A percentile compares a stretch with the other conserved stretches of the same genome.
Evolutionary conservation across 139 green algal genomes (phyloP).

Genomic region (Chlamydomonas urium): DNA sequence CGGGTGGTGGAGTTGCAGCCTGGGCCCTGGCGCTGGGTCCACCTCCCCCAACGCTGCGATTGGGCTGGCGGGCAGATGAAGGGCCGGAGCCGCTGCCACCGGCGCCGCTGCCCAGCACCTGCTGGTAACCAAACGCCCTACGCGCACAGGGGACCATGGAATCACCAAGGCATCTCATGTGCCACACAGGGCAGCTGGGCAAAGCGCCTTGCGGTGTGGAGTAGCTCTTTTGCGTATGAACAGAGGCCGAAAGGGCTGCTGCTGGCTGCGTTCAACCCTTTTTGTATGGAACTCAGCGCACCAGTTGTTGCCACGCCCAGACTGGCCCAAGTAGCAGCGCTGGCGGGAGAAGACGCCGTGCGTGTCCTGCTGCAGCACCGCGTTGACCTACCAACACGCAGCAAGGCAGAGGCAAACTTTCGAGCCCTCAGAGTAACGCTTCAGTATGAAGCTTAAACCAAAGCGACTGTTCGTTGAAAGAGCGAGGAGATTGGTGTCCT

Average conservation of each 20-base stretch:
- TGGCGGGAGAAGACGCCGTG: conserved; percentile 21
- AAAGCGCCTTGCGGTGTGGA: no score
- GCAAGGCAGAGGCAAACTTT: no score
- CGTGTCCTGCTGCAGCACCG: conserved; percentile 13
- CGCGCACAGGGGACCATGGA: no score
- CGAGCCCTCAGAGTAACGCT: no score
- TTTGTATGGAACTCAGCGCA: no score
- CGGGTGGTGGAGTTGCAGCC: background rate
- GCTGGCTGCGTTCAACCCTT: no score
- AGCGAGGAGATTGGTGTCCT: no score
- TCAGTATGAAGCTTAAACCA: background rate
- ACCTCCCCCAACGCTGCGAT: background rate
- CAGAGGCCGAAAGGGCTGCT: no score
- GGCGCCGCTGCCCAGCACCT: conserved; percentile 6
- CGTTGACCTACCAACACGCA: conserved; percentile 29
- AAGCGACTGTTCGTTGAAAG: background rate
- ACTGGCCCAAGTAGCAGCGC: conserved; percentile 35
- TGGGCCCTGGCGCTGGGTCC: background rate
- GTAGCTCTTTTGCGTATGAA: no score
- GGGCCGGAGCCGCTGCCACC: background rate
- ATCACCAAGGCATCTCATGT: no score
- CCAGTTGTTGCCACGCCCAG: conserved; percentile 47
- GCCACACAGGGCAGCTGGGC: no score
- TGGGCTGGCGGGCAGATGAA: background rate
- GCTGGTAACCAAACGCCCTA: conserved; percentile 42